Base-by-base conservation (phyloP, 2,329 filamentous ascomycete species). In the Parascedosporium putredinis region DNA sequence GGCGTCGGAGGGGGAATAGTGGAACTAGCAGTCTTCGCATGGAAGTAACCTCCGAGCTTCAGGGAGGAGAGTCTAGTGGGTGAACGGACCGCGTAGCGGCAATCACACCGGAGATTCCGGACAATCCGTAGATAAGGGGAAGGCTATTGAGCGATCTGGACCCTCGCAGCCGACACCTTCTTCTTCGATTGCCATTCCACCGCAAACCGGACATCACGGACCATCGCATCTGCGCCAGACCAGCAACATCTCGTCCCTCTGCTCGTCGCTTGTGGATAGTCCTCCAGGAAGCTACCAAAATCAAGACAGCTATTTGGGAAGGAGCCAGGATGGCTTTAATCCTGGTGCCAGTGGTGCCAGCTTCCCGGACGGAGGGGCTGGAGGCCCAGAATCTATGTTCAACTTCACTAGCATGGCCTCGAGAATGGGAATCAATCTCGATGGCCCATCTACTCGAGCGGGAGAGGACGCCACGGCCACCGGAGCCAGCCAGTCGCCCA, bases 391-490 rank as follows among this genome's bases (percentile, higher is more conserved):
- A 61, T 80, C 88, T 3, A 81, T 95, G 78, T 93, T 95, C 66
- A 96, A 95, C 64, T 96, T 96, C 62, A 76, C 82, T 50, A 95
- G 88, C 57, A 69, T 97, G 20, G 86, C 88, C 2, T 86, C 88
- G 54, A 87, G 94, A 63, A 86, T 96, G 25, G 86, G 83, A 0
- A 80, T 79, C 6, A 72, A 77, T 44, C 67, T 80, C 29, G 76
- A 79, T 40, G 33, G 25, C 16, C 47, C 16, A 42, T 3, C 38
- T 23, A 42, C 8, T 10, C 10, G 33, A 8, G 47, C 25, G 5
- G 7, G 23, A 9, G 36, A 29, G n/a, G 24, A 42, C 3, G 24
- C 24, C 8, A 14, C 2, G 8, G 10, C 23, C 4, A 7, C 34
- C 24, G 46, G 29, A 8, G 25, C n/a, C 16, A 38, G 12, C 1